These are phyloP conservation scores for Colletotrichum sp. DNA, from an alignment of 2,329 filamentous ascomycete genomes.

Conservation along the genomic window DNA sequence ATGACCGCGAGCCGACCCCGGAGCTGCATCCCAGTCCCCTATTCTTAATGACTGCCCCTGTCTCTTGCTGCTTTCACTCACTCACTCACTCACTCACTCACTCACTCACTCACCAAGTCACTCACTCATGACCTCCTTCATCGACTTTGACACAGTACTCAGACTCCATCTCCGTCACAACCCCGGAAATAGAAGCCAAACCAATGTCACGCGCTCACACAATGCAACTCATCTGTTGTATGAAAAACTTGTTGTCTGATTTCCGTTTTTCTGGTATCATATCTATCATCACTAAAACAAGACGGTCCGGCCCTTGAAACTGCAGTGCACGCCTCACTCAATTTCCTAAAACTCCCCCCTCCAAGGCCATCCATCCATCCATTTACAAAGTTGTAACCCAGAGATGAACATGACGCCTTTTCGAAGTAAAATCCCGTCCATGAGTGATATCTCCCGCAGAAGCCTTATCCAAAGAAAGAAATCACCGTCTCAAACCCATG, in stretches of 20 bases:
- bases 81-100: neutral
- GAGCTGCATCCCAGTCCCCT: neutral
- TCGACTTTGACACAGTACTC: neutral
- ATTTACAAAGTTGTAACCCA: neutral
- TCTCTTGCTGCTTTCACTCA: neutral
- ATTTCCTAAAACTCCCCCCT: neutral
- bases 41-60: neutral
- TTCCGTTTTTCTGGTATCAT: conserved; percentile 2
- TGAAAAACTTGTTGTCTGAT: neutral
- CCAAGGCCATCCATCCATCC: neutral
- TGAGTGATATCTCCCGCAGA: neutral
- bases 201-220: neutral
- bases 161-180: neutral
- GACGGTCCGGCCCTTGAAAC: neutral
- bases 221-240: neutral
- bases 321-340: neutral
- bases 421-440: neutral
- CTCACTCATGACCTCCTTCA: neutral
- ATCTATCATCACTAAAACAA: neutral
- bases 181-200: neutral
- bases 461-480: neutral
- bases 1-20: neutral
- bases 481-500: neutral
- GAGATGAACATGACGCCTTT: neutral
- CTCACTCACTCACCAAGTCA: neutral